Base-by-base conservation (phyloP, 768 basidiomycete species). In the Mycena capillaripes region DNA sequence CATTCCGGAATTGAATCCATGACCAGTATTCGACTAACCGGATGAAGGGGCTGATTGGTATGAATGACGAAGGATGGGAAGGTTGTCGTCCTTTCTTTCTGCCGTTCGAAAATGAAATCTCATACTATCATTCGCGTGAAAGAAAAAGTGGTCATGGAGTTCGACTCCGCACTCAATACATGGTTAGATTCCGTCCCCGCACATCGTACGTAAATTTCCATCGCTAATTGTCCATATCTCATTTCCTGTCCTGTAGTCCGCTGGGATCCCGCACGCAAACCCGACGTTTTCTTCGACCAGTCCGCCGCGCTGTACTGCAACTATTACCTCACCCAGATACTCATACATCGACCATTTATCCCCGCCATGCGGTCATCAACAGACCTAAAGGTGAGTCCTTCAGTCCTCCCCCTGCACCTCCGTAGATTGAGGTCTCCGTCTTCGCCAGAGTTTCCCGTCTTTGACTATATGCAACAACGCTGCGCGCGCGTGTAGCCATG, bases 391-490 rank as follows among this genome's bases (percentile, higher is more conserved):
- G 69, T 65, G 38, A 14, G 46, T 25, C 19, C 30, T 36, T 36
- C 36, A 3, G 7, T 67, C 25, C 25, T 38, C 36, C 10, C 17
- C 16, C 25, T 23, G 2, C 50, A 38, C n/a, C 6, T 36, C 7
- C 14, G 7, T 16, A 36, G 23, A 32, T n/a, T 6, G 5, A 10
- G 34, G 19, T 38, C 17, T 34, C 10, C 17, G 5, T 30, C 12
- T 36, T 12, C 30, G 1, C 2, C 70, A 71, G 71, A 23, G 46
- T 4, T 87, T 91, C 74, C 90, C 92, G 0, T 92, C 90, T 0
- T 84, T 92, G 5, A 89, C 90, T 0, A 92, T 92, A 68, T 92
- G 91, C 79, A 87, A 88, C 48, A 92, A 91, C 46, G 86, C 92
- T 6, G 89, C 92, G 0, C 84, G 92, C 10, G 90, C 90, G 0